Evolutionary conservation across 2,329 filamentous ascomycete genomes (phyloP), one percentile per base, ranked within the genome.

Genomic region (Aspergillus niger): DNA sequence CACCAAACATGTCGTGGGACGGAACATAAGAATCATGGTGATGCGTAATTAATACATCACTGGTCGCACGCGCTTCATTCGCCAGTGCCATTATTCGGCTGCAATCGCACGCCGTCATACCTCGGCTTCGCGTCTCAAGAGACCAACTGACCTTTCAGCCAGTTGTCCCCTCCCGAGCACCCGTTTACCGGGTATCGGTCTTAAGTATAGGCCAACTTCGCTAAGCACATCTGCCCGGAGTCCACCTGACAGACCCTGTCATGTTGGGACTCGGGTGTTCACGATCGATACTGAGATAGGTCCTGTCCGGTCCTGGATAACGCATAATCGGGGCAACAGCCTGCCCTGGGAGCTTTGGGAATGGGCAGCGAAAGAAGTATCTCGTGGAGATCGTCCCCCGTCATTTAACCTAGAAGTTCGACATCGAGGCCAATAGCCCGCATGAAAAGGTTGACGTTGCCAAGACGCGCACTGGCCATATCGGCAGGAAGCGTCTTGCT

Each of bases 381-480:
- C 55, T 41, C 26, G 26, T n/a, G 15, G 11, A 28, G 11, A 5
- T 36, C 32, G 13, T 17, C 30, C 22, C 32, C 24, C 26, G 7
- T 11, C 22, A 17, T 30, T 81, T 79, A 88, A 67, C 84, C 85
- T 65, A 89, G 81, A 69, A 89, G 76, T 66, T 97, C 95, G 54
- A 99, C 95, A 80, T 99, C 95, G 74, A 99, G 84, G n/a, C 95
- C 95, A 77, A 99, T 97, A 58, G 94, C 95, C 72, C 92, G 90
- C 93, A 99, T 97, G 77, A 99, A 99, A 58, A 99, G 81, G 75
- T 99, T 99, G 67, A 99, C 95, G 72, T 97, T 97, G 60, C 90
- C 89, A 60, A 97, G 82, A 61, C 94, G 89, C 73, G 91, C 88
- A 62, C 87, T 87, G 11, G 91, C 89, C 87, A 98, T 91, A 59